Percentiles rank a stretch among this genome's conserved stretches.
These are phyloP conservation scores for Podospora australis DNA, from an alignment of 495 filamentous ascomycete species.

Conservation along the genomic window DNA sequence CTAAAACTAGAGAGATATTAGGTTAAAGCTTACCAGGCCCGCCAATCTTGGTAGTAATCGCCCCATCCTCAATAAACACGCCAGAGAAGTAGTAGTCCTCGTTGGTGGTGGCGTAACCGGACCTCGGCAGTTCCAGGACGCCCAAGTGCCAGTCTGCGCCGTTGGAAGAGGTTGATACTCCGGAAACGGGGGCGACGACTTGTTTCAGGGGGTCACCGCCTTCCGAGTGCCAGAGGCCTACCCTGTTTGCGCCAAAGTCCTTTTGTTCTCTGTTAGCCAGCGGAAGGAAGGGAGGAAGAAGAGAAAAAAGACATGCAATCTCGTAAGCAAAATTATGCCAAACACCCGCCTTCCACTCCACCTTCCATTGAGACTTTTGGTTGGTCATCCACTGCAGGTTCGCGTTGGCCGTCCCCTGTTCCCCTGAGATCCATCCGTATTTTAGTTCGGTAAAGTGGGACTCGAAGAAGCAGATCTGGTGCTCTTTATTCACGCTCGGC, in stretches of 20 bases:
- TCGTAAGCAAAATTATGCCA: slow-evolving; percentile 71
- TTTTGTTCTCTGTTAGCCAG: not conserved
- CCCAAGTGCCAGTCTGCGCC: slow-evolving; percentile 71
- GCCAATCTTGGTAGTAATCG: slow-evolving; percentile 52
- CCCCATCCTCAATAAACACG: slow-evolving; percentile 60
- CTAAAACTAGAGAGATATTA: not conserved
- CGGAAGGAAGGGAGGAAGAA: not conserved
- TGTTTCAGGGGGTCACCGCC: slow-evolving; percentile 50
- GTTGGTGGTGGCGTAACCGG: slow-evolving; percentile 41
- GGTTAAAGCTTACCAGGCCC: slow-evolving; percentile 33
- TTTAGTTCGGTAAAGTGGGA: slow-evolving; percentile 73
- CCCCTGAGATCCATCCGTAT: slow-evolving; percentile 59
- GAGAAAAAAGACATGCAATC: slow-evolving; percentile 30
- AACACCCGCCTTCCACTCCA: slow-evolving; percentile 45
- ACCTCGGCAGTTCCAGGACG: slow-evolving; percentile 57
- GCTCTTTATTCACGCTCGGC: slow-evolving; percentile 55
- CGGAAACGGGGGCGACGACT: slow-evolving; percentile 48
- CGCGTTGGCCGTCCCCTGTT: slow-evolving; percentile 45
- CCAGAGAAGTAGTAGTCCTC: slow-evolving; percentile 72
- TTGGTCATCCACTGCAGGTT: slow-evolving; percentile 42
- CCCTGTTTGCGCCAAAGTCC: slow-evolving; percentile 52
- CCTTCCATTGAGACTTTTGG: slow-evolving; percentile 37
- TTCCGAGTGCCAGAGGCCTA: slow-evolving; percentile 65
- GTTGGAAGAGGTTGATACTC: slow-evolving; percentile 55
- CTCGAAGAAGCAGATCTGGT: slow-evolving; percentile 72